Base-by-base conservation (phyloP, 495 filamentous ascomycete genomes). In the Staphylotrichum tortipilum region DNA sequence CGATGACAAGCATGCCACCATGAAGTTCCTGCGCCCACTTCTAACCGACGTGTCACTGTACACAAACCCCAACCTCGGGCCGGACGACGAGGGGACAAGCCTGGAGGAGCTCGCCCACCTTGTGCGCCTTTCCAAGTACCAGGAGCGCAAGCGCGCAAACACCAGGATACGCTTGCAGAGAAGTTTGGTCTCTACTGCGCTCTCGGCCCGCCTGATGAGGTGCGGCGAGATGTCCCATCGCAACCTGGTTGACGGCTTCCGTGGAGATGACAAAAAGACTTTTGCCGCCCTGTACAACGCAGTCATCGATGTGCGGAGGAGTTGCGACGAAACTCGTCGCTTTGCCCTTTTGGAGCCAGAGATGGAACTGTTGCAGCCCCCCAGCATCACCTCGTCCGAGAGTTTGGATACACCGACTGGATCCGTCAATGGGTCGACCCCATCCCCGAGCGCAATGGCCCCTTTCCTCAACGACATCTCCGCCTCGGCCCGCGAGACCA, bases 211-310 rank as follows among this genome's bases (percentile, higher is more conserved):
- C 46, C 75, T 94, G 62, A 77, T 84, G 66, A 80, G 86, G 50
- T 83, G 83, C 52, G 85, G 86, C 46, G 82, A 85, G 57, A 79
- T 86, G 36, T 81, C 86, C 44, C 83, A 92, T 66, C 78, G 84
- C 15, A 87, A 85, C 54, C 72, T 98, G 59, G 86, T 92, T 55
- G 90, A 98, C 60, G 79, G 80, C 61, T 88, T 94, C 66, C 85
- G 85, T 57, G 82, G 84, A 40, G 90, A 94, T 63, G 88, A 96
- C 66, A 94, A 92, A 71, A 81, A 82, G 58, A 83, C 76, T 56
- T 98, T 98, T 69, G 85, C 84, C 46, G 79, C 78, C 59, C 72
- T 95, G 39, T 95, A 90, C 65, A 86, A 91, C 73, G 84, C 88
- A 42, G 75, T 95, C 52, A 83, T 89, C 70, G 88, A 95, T 68